Conservation (phyloP, 139 green algal genomes). For the Coccomyxa sp. region DNA sequence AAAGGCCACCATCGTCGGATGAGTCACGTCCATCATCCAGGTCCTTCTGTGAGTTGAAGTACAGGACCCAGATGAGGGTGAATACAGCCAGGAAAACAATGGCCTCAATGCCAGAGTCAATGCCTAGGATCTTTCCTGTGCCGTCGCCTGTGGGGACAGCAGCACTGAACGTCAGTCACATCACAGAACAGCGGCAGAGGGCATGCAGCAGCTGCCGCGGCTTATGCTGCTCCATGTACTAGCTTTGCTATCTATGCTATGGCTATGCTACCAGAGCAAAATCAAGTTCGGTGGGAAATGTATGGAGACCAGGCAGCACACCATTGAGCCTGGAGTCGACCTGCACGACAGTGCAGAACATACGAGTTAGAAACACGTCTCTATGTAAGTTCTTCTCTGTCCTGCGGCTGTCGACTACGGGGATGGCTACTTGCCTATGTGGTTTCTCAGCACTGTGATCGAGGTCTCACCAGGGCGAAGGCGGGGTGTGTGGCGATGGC, state of each 20-base stretch:
- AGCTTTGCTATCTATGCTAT: too few species aligned
- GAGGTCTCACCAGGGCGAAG: conserved; percentile 14
- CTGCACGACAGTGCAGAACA: not conserved
- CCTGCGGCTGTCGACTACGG: not conserved
- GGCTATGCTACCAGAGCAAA: too few species aligned
- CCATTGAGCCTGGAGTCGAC: conserved; percentile 39
- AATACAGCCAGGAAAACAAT: not conserved
- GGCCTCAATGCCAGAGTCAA: conserved; percentile 13
- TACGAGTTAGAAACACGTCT: not conserved
- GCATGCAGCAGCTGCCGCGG: too few species aligned
- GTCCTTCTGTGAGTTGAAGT: not conserved
- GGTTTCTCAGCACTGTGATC: not conserved
- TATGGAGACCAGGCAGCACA: too few species aligned
- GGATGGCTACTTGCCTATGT: not conserved
- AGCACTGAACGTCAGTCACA: too few species aligned
- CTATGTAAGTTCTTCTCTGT: not conserved
- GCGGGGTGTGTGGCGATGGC: conserved; percentile 18
- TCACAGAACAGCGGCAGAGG: too few species aligned
- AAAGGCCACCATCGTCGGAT: not conserved
- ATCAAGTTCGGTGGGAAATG: too few species aligned
- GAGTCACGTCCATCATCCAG: not conserved
- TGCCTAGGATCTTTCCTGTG: conserved; percentile 32
- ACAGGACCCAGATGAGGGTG: not conserved
- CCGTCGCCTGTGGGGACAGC: too few species aligned
- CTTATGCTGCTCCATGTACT: too few species aligned